Evolutionary conservation across 2,329 filamentous ascomycete genomes (phyloP).

Genomic region (Ophiostoma perfectum): DNA sequence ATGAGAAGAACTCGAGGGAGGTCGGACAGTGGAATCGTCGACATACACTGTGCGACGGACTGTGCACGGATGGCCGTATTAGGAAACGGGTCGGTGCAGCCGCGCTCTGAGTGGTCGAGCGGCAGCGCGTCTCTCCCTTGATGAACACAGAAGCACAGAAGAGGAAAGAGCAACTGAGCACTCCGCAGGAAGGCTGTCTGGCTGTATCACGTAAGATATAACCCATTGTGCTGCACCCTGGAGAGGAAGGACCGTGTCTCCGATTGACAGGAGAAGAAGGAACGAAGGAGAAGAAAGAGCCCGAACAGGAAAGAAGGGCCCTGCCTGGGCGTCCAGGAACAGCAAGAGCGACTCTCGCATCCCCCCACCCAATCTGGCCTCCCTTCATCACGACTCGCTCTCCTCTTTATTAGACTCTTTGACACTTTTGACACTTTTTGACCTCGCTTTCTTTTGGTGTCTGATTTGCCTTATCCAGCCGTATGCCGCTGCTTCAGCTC

Average conservation of each 20-base stretch:
- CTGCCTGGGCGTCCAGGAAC: constrained; percentile 1
- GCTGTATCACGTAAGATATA: neutral
- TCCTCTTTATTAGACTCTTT: neutral
- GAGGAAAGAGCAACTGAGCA: neutral
- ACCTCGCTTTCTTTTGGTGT: neutral
- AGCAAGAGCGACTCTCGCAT: constrained; percentile 4
- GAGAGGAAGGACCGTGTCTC: neutral
- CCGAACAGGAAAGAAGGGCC: neutral
- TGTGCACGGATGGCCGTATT: neutral
- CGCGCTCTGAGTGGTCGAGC: neutral
- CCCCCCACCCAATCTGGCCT: constrained; percentile 3
- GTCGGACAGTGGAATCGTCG: neutral
- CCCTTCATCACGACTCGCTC: constrained; percentile 7
- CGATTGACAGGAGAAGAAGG: neutral
- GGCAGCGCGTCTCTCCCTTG: constrained; percentile 7
- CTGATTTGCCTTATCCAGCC: neutral
- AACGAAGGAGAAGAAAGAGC: neutral
- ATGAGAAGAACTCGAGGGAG: neutral
- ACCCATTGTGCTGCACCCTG: neutral
- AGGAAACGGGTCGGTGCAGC: neutral
- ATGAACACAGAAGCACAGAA: neutral
- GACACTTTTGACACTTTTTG: neutral
- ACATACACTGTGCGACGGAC: neutral
- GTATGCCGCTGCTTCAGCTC: neutral
- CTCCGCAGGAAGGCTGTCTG: too few species aligned